Evolutionary conservation across 352 stramenopile species (phyloP).

Genomic region (Aphanomyces stellatus): DNA sequence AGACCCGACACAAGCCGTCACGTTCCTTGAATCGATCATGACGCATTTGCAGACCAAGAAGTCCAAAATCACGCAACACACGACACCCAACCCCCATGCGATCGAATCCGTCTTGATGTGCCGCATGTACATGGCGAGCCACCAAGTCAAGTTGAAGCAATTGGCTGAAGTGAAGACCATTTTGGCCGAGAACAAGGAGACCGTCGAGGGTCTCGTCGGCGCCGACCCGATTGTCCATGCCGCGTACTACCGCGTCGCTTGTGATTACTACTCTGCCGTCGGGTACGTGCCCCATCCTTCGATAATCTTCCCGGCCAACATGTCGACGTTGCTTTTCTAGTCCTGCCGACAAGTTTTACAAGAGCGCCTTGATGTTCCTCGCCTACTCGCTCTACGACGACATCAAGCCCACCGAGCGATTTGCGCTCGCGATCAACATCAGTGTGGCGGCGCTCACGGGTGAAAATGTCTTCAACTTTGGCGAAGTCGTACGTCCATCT

Average conservation of each 20-base stretch:
- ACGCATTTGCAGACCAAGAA: conserved; percentile 50
- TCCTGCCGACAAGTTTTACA: conserved; percentile 95
- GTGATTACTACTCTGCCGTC: conserved; percentile 86
- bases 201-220: conserved; percentile 73
- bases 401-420: conserved; percentile 69
- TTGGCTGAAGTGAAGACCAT: conserved; percentile 49
- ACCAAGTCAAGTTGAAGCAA: conserved; percentile 44
- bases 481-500: conserved; percentile 84
- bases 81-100: conserved; percentile 14
- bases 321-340: conserved; percentile 27
- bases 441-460: conserved; percentile 94
- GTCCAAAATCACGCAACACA: conserved; percentile 2
- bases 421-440: conserved; percentile 89
- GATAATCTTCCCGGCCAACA: too few species aligned
- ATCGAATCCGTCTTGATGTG: conserved; percentile 49
- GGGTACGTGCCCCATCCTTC: conserved; percentile 8
- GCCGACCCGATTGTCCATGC: conserved; percentile 89
- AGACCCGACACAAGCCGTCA: conserved; percentile 56
- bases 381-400: conserved; percentile 92
- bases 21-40: conserved; percentile 60
- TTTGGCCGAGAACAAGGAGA: conserved; percentile 60
- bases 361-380: conserved; percentile 93
- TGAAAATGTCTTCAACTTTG: conserved; percentile 98
- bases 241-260: conserved; percentile 88
- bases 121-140: conserved; percentile 65